Conservation (phyloP, 2,329 filamentous ascomycete genomes). For the Monosporascus sp. region DNA sequence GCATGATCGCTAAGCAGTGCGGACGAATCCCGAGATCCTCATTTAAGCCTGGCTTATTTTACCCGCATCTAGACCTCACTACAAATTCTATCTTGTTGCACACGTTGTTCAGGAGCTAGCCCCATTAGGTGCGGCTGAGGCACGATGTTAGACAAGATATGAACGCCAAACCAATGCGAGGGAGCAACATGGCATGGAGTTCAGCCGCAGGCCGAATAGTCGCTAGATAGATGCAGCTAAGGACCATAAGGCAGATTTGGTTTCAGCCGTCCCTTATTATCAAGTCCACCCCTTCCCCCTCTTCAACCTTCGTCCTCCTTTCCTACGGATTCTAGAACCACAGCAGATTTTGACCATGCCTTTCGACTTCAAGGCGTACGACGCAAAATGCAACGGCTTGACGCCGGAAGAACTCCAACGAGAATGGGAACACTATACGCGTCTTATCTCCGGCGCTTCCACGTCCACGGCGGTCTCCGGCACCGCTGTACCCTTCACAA, state of each 20-base stretch:
- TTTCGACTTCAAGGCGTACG: conserved; percentile 32
- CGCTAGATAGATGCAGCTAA: background rate
- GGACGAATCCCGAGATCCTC: too few species aligned
- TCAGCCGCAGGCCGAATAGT: background rate
- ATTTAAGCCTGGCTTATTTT: too few species aligned
- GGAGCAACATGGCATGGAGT: background rate
- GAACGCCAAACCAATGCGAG: background rate
- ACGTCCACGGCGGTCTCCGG: conserved; percentile 36
- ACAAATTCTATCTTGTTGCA: background rate
- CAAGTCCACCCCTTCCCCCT: background rate
- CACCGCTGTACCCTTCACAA: conserved; percentile 33
- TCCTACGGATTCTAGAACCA: conserved; percentile 2
- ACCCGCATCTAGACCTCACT: background rate
- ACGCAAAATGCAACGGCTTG: conserved; percentile 32
- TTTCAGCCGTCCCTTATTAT: background rate
- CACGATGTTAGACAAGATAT: background rate
- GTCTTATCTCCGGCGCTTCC: conserved; percentile 34
- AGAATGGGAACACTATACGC: conserved; percentile 40
- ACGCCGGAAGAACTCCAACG: conserved; percentile 32
- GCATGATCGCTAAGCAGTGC: too few species aligned
- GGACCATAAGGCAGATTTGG: background rate
- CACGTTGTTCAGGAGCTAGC: background rate
- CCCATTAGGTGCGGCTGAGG: background rate
- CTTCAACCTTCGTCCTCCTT: background rate
- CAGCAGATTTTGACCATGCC: conserved; percentile 1